phyloP scores from a whole-genome alignment of 2,329 filamentous ascomycete genomes.

The Didymosphaeria variabile region DNA sequence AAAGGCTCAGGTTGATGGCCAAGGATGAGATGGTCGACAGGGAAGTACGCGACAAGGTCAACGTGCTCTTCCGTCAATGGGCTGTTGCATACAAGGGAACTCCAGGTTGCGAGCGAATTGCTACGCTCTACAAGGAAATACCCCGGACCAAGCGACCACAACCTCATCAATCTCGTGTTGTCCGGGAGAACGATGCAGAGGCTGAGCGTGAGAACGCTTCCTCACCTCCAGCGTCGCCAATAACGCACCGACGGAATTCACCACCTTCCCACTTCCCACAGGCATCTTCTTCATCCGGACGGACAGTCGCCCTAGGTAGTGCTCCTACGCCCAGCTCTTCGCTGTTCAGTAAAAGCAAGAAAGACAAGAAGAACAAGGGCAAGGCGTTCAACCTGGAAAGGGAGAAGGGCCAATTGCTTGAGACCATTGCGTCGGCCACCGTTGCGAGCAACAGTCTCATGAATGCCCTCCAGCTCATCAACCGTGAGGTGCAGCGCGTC shows the following conservation, averaged over 20 bases:
- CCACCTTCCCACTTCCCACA: constrained; percentile 36
- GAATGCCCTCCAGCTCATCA: constrained; percentile 88
- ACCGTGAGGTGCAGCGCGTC: constrained; percentile 86
- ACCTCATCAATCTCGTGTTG: constrained; percentile 80
- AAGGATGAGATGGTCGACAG: constrained; percentile 85
- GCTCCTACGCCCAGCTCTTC: constrained; percentile 60
- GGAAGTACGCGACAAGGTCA: constrained; percentile 87
- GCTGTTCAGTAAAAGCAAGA: constrained; percentile 62
- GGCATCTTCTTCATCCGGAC: constrained; percentile 39
- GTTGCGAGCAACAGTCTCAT: constrained; percentile 90
- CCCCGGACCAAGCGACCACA: constrained; percentile 68
- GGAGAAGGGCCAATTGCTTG: constrained; percentile 87
- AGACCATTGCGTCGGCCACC: constrained; percentile 86
- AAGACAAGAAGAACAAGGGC: constrained; percentile 62
- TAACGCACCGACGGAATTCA: constrained; percentile 32
- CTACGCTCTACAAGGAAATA: constrained; percentile 77
- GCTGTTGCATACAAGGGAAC: constrained; percentile 80
- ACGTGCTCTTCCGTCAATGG: constrained; percentile 87
- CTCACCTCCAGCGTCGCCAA: constrained; percentile 45
- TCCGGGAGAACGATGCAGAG: constrained; percentile 80
- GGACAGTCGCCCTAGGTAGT: constrained; percentile 39
- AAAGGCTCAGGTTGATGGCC: constrained; percentile 87
- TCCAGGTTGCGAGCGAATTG: constrained; percentile 80
- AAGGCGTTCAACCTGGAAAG: constrained; percentile 83
- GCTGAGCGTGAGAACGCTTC: constrained; percentile 68